phyloP scores from a whole-genome alignment of 768 basidiomycete species.

The Rhizopogon vesiculosus region DNA sequence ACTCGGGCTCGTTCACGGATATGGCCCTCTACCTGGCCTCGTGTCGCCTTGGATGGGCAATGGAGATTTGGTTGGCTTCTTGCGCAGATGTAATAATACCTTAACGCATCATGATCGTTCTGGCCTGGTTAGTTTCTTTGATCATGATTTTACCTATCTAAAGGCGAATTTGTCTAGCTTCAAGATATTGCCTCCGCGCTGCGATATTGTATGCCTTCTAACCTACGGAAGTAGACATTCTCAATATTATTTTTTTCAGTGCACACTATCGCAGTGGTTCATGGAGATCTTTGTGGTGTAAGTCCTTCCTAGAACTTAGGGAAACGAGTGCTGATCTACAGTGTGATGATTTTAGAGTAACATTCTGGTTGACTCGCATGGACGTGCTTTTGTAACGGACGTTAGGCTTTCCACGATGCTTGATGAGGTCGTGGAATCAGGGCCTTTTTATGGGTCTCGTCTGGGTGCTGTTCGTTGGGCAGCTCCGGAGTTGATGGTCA shows the following conservation, averaged over 20 bases:
- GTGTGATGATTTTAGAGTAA: slow-evolving; percentile 23
- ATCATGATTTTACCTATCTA: too few relatives aligned
- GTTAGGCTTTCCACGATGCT: slow-evolving; percentile 38
- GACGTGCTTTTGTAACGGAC: slow-evolving; percentile 36
- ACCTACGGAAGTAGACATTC: too few relatives aligned
- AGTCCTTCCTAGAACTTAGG: neutral
- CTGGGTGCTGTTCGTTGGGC: neutral
- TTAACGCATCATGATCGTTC: neutral
- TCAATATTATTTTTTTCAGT: too few relatives aligned
- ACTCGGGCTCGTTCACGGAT: slow-evolving; percentile 22
- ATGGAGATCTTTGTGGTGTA: slow-evolving; percentile 3
- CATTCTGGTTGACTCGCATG: slow-evolving; percentile 37
- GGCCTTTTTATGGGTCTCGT: slow-evolving; percentile 25
- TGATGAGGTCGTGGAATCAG: neutral
- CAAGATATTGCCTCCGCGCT: slow-evolving; percentile 2
- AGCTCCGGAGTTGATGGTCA: neutral
- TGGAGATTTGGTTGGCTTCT: too few relatives aligned
- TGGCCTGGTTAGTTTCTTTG: neutral
- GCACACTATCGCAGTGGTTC: neutral
- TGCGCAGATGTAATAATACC: slow-evolving; percentile 1
- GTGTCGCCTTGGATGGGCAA: slow-evolving; percentile 28
- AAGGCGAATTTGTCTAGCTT: neutral
- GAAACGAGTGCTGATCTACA: too few relatives aligned
- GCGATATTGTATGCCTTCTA: neutral
- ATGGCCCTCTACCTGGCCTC: slow-evolving; percentile 24